Evolutionary conservation across 768 basidiomycete species (phyloP).

Genomic region (Hericium alpestre): DNA sequence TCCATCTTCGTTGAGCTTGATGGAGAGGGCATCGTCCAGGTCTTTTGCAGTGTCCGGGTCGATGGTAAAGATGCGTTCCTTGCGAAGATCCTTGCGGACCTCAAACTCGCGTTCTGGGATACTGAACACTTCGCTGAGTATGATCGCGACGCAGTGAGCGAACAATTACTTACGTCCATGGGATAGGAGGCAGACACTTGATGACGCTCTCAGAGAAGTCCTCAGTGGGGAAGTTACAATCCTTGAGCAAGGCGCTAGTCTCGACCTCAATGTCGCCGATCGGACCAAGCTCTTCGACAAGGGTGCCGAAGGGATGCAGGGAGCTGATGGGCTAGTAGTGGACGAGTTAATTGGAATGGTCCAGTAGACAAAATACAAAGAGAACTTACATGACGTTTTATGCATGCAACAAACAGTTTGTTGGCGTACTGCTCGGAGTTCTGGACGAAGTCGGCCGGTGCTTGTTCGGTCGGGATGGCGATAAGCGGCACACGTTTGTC

Average conservation of each 20-base stretch:
- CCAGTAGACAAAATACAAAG: constrained; percentile 1
- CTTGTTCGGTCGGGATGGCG: constrained; percentile 98
- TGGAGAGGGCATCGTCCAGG: constrained; percentile 88
- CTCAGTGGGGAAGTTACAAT: constrained; percentile 97
- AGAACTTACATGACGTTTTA: constrained; percentile 84
- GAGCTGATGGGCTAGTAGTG: constrained; percentile 73
- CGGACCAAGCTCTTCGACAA: constrained; percentile 94
- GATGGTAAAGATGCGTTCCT: constrained; percentile 83
- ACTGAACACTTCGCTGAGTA: constrained; percentile 26
- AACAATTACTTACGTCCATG: constrained; percentile 68
- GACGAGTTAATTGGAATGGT: constrained; percentile 5
- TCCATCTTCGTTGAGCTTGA: constrained; percentile 84
- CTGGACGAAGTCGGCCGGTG: constrained; percentile 91
- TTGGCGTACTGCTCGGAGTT: constrained; percentile 85
- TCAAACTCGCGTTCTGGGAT: constrained; percentile 87
- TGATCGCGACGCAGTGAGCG: not conserved
- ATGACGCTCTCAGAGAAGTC: constrained; percentile 92
- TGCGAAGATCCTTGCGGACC: constrained; percentile 77
- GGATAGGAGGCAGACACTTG: constrained; percentile 91
- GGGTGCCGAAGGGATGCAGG: constrained; percentile 94
- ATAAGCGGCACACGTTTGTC: constrained; percentile 98
- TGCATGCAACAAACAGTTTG: constrained; percentile 92
- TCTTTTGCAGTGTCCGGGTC: constrained; percentile 87
- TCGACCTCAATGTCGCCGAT: constrained; percentile 99
- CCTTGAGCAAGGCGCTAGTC: constrained; percentile 92